Evolutionary conservation across 129 eudicot species (phyloP), one percentile per base, ranked within the genome.

Genomic region (Logfia minima): DNA sequence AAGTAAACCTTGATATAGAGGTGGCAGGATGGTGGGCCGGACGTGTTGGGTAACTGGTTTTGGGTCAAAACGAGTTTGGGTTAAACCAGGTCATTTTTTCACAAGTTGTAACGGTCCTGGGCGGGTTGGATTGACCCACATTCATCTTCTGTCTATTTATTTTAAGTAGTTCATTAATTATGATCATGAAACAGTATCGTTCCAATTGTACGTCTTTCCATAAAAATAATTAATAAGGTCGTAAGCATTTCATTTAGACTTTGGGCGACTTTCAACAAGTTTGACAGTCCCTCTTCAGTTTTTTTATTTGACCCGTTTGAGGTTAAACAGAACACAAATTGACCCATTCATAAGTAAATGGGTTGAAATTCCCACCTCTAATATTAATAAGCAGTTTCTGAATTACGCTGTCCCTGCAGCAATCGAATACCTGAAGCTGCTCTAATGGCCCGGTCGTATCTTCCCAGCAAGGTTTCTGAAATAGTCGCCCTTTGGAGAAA

Each of bases 381-480:
- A 4, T 26, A 6, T 19, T 8, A 8, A 29, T 24, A 41, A 66
- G 16, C 32, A 68, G n/a, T 79, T 23, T 67, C 77, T 70, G 70
- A 82, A 56, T 9, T 34, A 4, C 21, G 32, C 17, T 53, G 72
- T 65, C 34, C 60, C 56, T 81, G 65, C 96, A 92, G 98, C 80
- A 92, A 92, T 79, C 98, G 98, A 84, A 90, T 92, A 84, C 98
- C 98, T 62, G 98, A 92, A 77, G 98, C 98, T 87, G 98, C 98
- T 76, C 52, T 92, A 69, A 92, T 92, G 98, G 98, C 98, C 75
- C 84, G 98, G 60, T 92, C 98, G 32, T 92, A 92, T 84, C 96
- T 92, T 68, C 98, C 98, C 21, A 92, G 98, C 85, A 92, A 90
- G 85, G 98, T 92, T 77, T 92, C 98, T 71, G 96, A 92, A 71